Base-by-base conservation (phyloP, 805 yeast species). In the Metschnikowia corniflorae region DNA sequence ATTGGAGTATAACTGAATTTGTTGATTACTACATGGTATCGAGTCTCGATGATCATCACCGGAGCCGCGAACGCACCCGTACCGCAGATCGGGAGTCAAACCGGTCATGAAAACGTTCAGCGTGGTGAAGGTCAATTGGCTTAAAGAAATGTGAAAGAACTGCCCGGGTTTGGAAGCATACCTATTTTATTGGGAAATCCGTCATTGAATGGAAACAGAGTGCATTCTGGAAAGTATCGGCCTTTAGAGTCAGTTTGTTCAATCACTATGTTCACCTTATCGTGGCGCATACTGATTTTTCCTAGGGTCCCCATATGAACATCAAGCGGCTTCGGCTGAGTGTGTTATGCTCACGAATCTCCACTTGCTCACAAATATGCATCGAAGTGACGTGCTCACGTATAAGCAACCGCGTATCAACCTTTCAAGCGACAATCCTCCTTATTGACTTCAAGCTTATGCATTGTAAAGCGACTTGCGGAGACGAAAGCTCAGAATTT, bases 241-340 rank as follows among this genome's bases (percentile, higher is more conserved):
- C n/a, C n/a, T n/a, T n/a, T n/a, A n/a, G n/a, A n/a, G n/a, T n/a
- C n/a, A n/a, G n/a, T n/a, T n/a, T n/a, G n/a, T n/a, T n/a, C n/a
- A n/a, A n/a, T n/a, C n/a, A n/a, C n/a, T n/a, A n/a, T n/a, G n/a
- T n/a, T n/a, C n/a, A n/a, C n/a, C n/a, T n/a, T n/a, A n/a, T n/a
- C n/a, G n/a, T n/a, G n/a, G n/a, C n/a, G n/a, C n/a, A n/a, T n/a
- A n/a, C n/a, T n/a, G n/a, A n/a, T 1, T 86, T 86, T 7, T 53
- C 49, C 4, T 61, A 46, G 47, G 78, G 83, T 3, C 85, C 86
- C 19, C 77, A 64, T 7, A 76, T 60, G 18, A 80, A 46, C 36
- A 67, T 71, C 27, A 62, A 35, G 17, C 40, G 55, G 39, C 57
- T 77, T 57, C 63, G 53, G 29, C 46, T 50, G 32, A 54, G 47